Evolutionary conservation across 306 rosid genomes (phyloP), one percentile per base, ranked within the genome.

Genomic region (Vachellia collinsii): DNA sequence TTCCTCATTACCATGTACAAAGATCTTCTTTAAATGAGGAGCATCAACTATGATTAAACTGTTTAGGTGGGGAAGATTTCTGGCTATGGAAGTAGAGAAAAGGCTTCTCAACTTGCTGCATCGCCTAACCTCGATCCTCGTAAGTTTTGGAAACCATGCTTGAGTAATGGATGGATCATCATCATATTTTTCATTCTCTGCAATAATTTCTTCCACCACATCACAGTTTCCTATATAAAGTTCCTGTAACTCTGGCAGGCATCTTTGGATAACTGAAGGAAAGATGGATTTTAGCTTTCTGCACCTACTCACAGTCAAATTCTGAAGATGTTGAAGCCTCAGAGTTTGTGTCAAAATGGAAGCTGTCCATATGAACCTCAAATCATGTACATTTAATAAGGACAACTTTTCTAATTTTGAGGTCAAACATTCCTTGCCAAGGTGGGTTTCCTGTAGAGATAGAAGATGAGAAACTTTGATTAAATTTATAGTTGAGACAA

Each of bases 121-220:
- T n/a, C 48, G 34, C 23, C 43, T 6, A 23, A 74, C 50, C 50
- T 53, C 48, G 10, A 74, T 10, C 10, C 43, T 10, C 3, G 1
- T 11, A 6, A 74, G 66, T 53, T 74, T 74, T 37, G 66, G 77
- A 37, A 74, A 53, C 38, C 66, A 74, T 0, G 23, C 37, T 53
- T 36, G 48, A 54, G 50, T 12, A n/a, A 4, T 10, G 36, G 20
- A 36, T 11, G n/a, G 34, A 29, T 29, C 11, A 36, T 19, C 3
- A 7, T 54, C n/a, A 54, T 56, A n/a, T 36, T 37, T 44, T 37
- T 54, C 77, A 54, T 54, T 19, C 11, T 74, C 77, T 10, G 50
- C 20, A 37, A 53, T 13, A 39, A 54, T 74, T 74, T 74, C 77
- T 54, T 75, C 79, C 79, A 75, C 23, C 37, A 58, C 79, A n/a